Base-by-base conservation (phyloP, 192 early-diverging fungal species). In the Jimgerdemannia flammicorona region DNA sequence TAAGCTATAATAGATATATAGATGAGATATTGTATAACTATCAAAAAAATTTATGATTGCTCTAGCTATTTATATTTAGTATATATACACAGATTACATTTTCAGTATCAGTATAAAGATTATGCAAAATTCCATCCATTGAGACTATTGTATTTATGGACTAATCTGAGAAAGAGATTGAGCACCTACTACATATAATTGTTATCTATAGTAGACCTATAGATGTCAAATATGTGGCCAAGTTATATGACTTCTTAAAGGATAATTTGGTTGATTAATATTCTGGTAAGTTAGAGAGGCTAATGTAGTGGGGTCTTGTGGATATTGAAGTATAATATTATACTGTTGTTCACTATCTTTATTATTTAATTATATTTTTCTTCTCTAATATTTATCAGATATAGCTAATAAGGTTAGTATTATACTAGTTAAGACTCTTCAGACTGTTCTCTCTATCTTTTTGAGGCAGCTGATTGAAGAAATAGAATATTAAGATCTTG, bases 161-260 rank as follows among this genome's bases (percentile, higher is more conserved):
- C 7, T 93, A 95, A 79, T 86, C 89, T 39, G 85, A 86, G 70
- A 2, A 7, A 0, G 93, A 95, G 72, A 86, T 93, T 70, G 82
- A 92, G 9, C 83, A 92, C 29, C 78, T 94, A 43, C 79, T 95
- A 72, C 90, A 94, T 75, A 94, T 95, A 90, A 90, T 92, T 8
- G 91, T 94, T 67, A 89, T 92, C n/a, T 89, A 89, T 40, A 86
- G 90, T 44, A 88, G 87, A n/a, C 87, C 88, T n/a, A 90, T 86
- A 4, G 87, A 86, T 29, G 82, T 85, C 7, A 85, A 95, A 77
- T 95, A 95, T 77, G 91, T 92, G 14, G 93, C 92, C 18, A 92
- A 94, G 84, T 83, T 95, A 54, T 87, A 93, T 79, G 93, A 95
- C 81, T 95, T 95, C 80, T 80, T 95, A 72, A 79, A 84, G 74